These are phyloP conservation scores for Stachybotrys echinatus DNA, from an alignment of 2,329 filamentous ascomycete species.

Conservation along the genomic window DNA sequence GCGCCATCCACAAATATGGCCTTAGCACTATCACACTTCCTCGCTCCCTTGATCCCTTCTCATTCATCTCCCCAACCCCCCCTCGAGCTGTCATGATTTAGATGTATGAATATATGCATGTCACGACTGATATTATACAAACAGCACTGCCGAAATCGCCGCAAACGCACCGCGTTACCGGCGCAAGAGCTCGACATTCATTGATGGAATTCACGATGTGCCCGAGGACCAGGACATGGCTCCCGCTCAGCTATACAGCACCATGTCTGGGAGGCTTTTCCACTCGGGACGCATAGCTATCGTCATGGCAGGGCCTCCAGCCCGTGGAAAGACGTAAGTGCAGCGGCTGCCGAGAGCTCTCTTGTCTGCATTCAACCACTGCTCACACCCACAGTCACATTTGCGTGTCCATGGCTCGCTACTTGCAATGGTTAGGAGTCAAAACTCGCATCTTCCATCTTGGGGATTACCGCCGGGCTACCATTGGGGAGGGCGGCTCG, in stretches of 20 bases:
- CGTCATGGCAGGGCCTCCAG: conserved; percentile 91
- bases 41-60: too few relatives aligned
- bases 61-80: too few relatives aligned
- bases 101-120: too few relatives aligned
- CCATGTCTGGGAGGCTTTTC: conserved; percentile 93
- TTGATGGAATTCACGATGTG: conserved; percentile 94
- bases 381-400: conserved; percentile 59
- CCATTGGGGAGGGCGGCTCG: conserved; percentile 74
- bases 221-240: conserved; percentile 78
- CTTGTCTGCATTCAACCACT: background rate
- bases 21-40: too few relatives aligned
- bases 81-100: too few relatives aligned
- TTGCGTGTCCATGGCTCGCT: conserved; percentile 89
- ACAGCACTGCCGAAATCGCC: conserved; percentile 83
- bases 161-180: conserved; percentile 86
- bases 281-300: conserved; percentile 97
- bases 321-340: conserved; percentile 85
- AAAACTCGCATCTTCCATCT: conserved; percentile 98
- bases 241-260: conserved; percentile 95
- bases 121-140: too few relatives aligned
- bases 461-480: conserved; percentile 91
- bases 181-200: conserved; percentile 90
- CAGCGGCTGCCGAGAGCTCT: background rate
- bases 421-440: conserved; percentile 93
- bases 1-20: too few relatives aligned